Percentiles rank a stretch among this genome's conserved stretches.
Conservation (phyloP, 140 eudicot genomes). For the Bidens hawaiensis region DNA sequence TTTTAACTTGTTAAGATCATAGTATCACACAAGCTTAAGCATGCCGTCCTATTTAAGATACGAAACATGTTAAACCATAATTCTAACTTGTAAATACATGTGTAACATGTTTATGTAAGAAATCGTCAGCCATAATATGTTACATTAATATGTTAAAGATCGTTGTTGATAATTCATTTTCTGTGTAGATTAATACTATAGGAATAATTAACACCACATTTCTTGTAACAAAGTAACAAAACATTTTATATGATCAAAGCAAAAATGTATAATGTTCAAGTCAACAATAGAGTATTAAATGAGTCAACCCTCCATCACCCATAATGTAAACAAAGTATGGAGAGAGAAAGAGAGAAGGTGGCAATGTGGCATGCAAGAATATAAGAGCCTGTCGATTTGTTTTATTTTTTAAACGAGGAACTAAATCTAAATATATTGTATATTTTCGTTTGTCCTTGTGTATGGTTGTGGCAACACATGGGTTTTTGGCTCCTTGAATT, state of each 20-base stretch:
- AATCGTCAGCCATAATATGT: too few species aligned
- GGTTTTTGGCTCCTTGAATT: conserved; percentile 47
- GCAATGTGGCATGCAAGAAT: conserved; percentile 44
- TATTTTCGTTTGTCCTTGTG: conserved; percentile 28
- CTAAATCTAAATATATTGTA: neutral
- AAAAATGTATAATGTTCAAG: too few species aligned
- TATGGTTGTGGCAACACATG: conserved; percentile 28
- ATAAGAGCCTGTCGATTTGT: conserved; percentile 54
- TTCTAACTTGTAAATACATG: too few species aligned
- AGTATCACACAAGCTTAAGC: too few species aligned
- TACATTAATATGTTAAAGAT: too few species aligned
- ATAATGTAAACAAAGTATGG: conserved; percentile 3
- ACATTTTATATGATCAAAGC: too few species aligned
- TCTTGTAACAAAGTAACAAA: neutral
- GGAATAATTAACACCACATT: neutral
- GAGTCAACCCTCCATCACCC: neutral
- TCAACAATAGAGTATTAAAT: neutral
- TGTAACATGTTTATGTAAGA: too few species aligned
- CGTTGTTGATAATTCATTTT: neutral
- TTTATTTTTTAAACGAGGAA: conserved; percentile 35
- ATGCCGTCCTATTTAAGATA: too few species aligned
- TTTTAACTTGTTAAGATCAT: too few species aligned
- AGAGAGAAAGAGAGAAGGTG: conserved; percentile 42
- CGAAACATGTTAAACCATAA: too few species aligned
- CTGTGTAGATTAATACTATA: too few species aligned